Conservation (phyloP, 2,329 filamentous ascomycete species). For the Anthostomella pinea region DNA sequence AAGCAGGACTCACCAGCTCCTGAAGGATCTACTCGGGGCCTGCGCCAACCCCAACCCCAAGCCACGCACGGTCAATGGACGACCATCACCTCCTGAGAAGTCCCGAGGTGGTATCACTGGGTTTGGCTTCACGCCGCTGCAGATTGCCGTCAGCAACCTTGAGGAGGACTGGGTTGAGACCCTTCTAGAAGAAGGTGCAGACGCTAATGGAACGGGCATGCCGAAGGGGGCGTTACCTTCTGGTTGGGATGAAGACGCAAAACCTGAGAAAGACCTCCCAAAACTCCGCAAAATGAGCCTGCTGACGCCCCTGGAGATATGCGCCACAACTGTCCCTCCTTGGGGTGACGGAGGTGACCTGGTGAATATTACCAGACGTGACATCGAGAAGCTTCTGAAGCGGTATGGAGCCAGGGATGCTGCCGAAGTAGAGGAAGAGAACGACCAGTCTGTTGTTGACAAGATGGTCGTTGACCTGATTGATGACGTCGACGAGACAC, state of each 20-base stretch:
- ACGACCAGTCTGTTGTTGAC: not conserved
- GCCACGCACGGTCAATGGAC: not conserved
- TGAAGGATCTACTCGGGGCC: conserved; percentile 6
- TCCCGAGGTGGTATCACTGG: not conserved
- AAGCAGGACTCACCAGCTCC: not conserved
- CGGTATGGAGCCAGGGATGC: conserved; percentile 1
- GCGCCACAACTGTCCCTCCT: not conserved
- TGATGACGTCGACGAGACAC: not conserved
- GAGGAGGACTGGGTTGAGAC: conserved; percentile 10
- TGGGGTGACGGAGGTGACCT: not conserved
- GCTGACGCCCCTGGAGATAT: conserved; percentile 8
- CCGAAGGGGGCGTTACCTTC: conserved; percentile 4
- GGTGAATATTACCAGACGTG: not conserved
- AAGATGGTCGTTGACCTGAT: not conserved
- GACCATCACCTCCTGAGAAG: not conserved
- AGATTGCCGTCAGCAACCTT: conserved; percentile 9
- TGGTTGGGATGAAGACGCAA: not conserved
- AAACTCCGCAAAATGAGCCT: conserved; percentile 2
- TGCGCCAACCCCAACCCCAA: conserved; percentile 10
- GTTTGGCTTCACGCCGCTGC: conserved; percentile 12
- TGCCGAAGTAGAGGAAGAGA: not conserved
- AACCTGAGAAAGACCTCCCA: not conserved
- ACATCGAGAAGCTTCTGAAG: conserved; percentile 1
- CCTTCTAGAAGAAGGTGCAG: conserved; percentile 11
- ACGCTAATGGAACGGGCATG: conserved; percentile 3